Evolutionary conservation across 2,329 filamentous ascomycete genomes (phyloP), one percentile per base, ranked within the genome.

Genomic region (Talaromyces verruculosus): DNA sequence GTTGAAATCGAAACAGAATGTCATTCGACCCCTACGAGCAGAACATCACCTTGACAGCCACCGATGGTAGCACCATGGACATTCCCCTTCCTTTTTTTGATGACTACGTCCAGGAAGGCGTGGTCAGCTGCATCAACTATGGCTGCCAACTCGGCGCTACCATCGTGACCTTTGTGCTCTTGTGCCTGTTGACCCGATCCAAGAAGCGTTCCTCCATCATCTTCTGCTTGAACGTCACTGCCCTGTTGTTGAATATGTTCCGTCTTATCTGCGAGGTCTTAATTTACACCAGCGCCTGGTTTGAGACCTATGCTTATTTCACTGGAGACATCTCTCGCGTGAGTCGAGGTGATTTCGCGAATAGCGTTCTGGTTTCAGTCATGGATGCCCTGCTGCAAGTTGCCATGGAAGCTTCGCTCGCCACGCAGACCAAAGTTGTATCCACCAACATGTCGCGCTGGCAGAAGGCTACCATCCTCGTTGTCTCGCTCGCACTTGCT

Each of bases 121-220:
- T 82, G 65, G 78, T 78, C 8, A 73, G 83, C 41, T 81, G 77
- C 73, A 87, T 91, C 81, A 89, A 88, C 77, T 91, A 89, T 74
- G 88, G 86, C 62, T 79, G 84, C 19, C 91, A 94, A 75, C 82
- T 93, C 61, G 91, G 91, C 35, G 87, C 89, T 28, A 87, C 85
- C 57, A 69, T 89, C 65, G 78, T 89, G 67, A 85, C 92, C 72
- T 80, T 93, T 19, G 70, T 89, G 51, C 82, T 90, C 35, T 80
- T 93, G 2, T 78, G 92, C 11, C 78, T 89, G 66, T 83, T 93
- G 75, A 93, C 91, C 0, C 86, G 86, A 22, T 75, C 81, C 0
- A 81, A 86, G 69, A 92, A 91, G 75, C 85, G 91, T 67, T 79
- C 80, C 62, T 88, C 89, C 1, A 73, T 82, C 0, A 84, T 91